Base-by-base conservation (phyloP, 2,329 filamentous ascomycete genomes). In the Xylariaceae sp. region DNA sequence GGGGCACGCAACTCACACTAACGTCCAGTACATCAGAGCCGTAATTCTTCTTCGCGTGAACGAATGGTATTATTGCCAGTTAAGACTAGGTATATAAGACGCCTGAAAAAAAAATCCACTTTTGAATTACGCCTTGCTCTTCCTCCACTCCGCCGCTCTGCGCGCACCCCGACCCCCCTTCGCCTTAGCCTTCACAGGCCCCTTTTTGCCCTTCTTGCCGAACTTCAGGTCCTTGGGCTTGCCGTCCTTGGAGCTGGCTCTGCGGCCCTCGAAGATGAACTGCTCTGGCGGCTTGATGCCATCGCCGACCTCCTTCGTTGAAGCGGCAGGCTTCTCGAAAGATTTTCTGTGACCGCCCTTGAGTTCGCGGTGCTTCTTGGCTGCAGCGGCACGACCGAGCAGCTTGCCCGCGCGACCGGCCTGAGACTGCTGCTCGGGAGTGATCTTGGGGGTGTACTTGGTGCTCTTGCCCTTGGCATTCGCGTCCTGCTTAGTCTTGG, bases 251-350 rank as follows among this genome's bases (percentile, higher is more conserved):
- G 81, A 76, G 57, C 82, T 89, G 8, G 90, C 90, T 56, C 90
- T 82, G 64, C 88, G 86, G 0, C 90, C 90, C 73, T 95, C 90
- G 68, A 93, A 92, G n/a, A 92, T 82, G 63, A 92, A 83, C 13
- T 80, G 78, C 73, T 92, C 88, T 0, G 88, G 87, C 1, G 82
- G 80, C 74, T 84, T 82, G 65, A 82, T 72, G n/a, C 56, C 62
- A 62, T 45, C 48, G 7, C 53, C 53, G 13, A 42, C 11, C 11
- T 23, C 53, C 48, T 56, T 50, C 55, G 62, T 50, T 37, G 53
- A 18, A 15, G 45, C 51, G 17, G 66, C 59, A 15, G 60, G 62
- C 61, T 61, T 67, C 9, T 67, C 65, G 59, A 65, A 63, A 60
- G 66, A 62, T 59, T 61, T 64, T 47, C 58, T 65, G 57, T 68